Conservation (phyloP, 164 flowering plant genomes). For the Tetracentron sinense region DNA sequence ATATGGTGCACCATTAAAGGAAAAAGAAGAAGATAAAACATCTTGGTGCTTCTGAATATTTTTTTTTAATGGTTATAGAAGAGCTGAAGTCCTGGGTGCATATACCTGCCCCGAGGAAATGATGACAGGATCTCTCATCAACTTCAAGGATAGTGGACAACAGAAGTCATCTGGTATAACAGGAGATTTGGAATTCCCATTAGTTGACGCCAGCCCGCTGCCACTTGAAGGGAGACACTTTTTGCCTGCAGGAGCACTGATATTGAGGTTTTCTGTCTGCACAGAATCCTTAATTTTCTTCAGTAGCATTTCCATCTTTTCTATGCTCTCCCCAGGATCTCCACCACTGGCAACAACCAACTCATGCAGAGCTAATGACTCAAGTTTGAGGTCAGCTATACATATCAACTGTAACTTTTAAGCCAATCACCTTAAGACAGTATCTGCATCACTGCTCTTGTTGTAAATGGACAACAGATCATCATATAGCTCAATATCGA, state of each 20-base stretch:
- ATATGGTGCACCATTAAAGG: neutral
- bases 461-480: constrained; percentile 52
- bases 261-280: constrained; percentile 58
- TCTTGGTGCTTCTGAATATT: no score
- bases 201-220: constrained; percentile 28
- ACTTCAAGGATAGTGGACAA: constrained; percentile 93
- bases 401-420: constrained; percentile 63
- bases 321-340: constrained; percentile 80
- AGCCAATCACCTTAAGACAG: constrained; percentile 54
- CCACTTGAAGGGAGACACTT: constrained; percentile 29
- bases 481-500: constrained; percentile 59
- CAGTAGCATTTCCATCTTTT: constrained; percentile 75
- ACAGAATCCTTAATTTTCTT: constrained; percentile 79
- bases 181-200: constrained; percentile 31
- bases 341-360: constrained; percentile 67
- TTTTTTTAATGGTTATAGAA: neutral
- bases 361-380: constrained; percentile 84
- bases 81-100: no score
- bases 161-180: constrained; percentile 68
- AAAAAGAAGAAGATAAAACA: neutral
- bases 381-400: constrained; percentile 71
- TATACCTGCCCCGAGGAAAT: constrained; percentile 77
- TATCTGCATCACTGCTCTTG: constrained; percentile 30
- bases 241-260: constrained; percentile 36
- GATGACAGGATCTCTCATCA: constrained; percentile 79